phyloP scores from a whole-genome alignment of 2,329 filamentous ascomycete species.

The Colletotrichum endophyticum region DNA sequence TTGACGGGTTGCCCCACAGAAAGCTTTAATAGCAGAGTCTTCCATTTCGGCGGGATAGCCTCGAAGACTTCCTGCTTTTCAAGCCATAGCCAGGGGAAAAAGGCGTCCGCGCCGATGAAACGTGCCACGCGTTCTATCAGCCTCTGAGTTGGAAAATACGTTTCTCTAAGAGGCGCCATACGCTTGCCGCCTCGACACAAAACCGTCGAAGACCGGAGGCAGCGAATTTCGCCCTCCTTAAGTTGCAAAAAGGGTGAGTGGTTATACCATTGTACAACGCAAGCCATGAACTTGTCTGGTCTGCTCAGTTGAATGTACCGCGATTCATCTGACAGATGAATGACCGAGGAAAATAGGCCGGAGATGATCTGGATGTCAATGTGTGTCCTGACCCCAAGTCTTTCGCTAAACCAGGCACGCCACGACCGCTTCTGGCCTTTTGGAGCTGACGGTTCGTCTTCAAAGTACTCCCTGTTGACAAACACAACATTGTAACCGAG shows the following conservation, averaged over 20 bases:
- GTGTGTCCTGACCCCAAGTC: not conserved
- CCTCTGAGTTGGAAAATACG: not conserved
- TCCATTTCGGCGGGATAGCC: not conserved
- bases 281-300: not conserved
- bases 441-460: not conserved
- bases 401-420: not conserved
- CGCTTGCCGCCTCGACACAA: not conserved
- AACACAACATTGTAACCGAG: not conserved
- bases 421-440: not conserved
- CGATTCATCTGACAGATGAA: not conserved
- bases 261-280: not conserved
- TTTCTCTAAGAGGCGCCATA: not conserved
- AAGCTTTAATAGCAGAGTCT: not conserved
- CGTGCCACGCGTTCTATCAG: not conserved
- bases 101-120: not conserved
- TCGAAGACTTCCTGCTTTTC: not conserved
- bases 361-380: not conserved
- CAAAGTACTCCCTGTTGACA: not conserved
- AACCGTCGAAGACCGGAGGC: not conserved
- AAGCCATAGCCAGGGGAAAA: not conserved
- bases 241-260: too few species aligned
- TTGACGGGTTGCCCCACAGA: not conserved
- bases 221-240: not conserved
- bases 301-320: not conserved
- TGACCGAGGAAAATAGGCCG: too few species aligned